Percentiles rank a stretch among this genome's conserved stretches.
Conservation (phyloP, 2,329 filamentous ascomycete genomes). For the Fusarium sp. region DNA sequence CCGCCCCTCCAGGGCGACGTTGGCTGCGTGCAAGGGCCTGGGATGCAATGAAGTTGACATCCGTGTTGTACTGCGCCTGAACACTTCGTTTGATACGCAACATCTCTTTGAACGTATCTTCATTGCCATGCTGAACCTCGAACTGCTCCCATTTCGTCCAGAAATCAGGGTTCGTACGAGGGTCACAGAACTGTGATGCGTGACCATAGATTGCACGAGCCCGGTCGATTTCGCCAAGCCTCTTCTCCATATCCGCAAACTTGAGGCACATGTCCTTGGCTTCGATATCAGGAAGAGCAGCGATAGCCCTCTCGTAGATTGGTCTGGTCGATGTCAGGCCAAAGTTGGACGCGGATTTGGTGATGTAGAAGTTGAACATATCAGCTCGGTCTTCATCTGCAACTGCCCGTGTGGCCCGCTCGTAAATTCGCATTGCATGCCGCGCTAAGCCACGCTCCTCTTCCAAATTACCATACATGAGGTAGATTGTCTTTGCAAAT, state of each 20-base stretch:
- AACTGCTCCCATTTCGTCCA: conserved; percentile 98
- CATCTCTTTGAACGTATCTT: conserved; percentile 99
- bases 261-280: conserved; percentile 99
- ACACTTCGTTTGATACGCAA: conserved; percentile 96
- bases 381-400: conserved; percentile 93
- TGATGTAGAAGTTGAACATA: conserved; percentile 99
- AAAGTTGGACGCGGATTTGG: conserved; percentile 97
- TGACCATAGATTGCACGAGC: conserved; percentile 96
- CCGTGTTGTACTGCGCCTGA: conserved; percentile 97
- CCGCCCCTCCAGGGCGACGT: conserved; percentile 63
- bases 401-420: conserved; percentile 93
- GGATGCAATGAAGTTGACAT: conserved; percentile 97
- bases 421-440: conserved; percentile 99
- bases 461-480: conserved; percentile 98
- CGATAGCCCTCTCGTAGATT: conserved; percentile 96
- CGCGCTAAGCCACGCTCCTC: conserved; percentile 94
- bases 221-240: conserved; percentile 92
- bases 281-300: conserved; percentile 90
- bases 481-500: conserved; percentile 94
- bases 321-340: conserved; percentile 92
- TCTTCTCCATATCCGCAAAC: conserved; percentile 95
- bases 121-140: conserved; percentile 97
- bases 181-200: conserved; percentile 96
- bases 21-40: conserved; percentile 90
- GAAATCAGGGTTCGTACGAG: conserved; percentile 87